Percentiles rank a stretch among this genome's conserved stretches.
Conservation (phyloP, 129 eudicot genomes). For the Ambrosia trifida region DNA sequence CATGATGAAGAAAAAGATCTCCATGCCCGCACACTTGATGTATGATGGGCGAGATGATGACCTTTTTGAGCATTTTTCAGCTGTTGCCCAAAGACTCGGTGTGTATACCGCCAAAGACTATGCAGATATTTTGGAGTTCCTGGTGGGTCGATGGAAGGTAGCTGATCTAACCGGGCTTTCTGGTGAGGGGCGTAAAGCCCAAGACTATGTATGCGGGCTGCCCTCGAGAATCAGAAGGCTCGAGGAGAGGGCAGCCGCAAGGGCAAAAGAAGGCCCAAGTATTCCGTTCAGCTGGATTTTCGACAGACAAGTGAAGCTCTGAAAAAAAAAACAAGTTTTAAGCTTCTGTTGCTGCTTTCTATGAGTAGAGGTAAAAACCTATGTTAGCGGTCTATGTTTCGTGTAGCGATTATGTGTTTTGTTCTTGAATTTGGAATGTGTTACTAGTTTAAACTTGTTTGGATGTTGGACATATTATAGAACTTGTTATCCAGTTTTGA, state of each 20-base stretch:
- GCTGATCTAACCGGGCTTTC: slow-evolving; percentile 67
- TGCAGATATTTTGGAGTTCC: slow-evolving; percentile 81
- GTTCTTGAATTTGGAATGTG: slow-evolving; percentile 27
- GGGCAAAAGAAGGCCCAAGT: slow-evolving; percentile 60
- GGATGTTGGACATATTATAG: slow-evolving; percentile 40
- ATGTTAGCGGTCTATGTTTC: slow-evolving; percentile 28
- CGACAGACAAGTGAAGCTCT: slow-evolving; percentile 71
- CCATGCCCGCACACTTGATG: slow-evolving; percentile 98
- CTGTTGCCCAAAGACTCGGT: slow-evolving; percentile 87
- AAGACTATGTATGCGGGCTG: slow-evolving; percentile 82
- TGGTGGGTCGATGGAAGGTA: slow-evolving; percentile 86
- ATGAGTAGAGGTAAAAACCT: slow-evolving; percentile 14
- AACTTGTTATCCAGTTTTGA: slow-evolving; percentile 41
- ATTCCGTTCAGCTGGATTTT: slow-evolving; percentile 74
- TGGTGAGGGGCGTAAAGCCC: slow-evolving; percentile 76
- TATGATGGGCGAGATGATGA: slow-evolving; percentile 79
- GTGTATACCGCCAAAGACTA: slow-evolving; percentile 90
- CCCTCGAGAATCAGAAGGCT: slow-evolving; percentile 69
- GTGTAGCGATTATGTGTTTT: slow-evolving; percentile 26
- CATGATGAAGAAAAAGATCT: slow-evolving; percentile 92
- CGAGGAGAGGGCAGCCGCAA: slow-evolving; percentile 80
- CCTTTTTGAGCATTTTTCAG: slow-evolving; percentile 76
- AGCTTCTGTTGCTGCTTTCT: slow-evolving; percentile 16
- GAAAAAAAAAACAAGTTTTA: slow-evolving; percentile 23
- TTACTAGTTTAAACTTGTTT: slow-evolving; percentile 29